Evolutionary conservation across 179 eudicot genomes (phyloP), one percentile per base, ranked within the genome.

Genomic region (Kewa caespitosa): DNA sequence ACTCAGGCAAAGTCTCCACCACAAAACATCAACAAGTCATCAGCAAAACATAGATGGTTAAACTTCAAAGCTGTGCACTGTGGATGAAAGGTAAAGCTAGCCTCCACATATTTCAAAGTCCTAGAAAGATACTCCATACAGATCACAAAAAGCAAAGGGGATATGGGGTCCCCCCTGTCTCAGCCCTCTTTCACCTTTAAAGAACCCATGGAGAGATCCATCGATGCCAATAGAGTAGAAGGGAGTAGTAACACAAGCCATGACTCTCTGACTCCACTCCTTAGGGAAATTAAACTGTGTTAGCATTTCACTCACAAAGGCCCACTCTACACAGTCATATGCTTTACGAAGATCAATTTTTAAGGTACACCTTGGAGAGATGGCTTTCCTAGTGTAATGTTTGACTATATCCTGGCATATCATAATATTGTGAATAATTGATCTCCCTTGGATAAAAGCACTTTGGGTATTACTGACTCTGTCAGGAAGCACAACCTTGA

Each of bases 341-440:
- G 73, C 59, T 7, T 69, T 69, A 6, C 38, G 30, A 30, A 69
- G 31, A 27, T 69, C 73, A 13, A 69, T 50, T 31, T 69, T 69
- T 1, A 43, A 17, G 11, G 36, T n/a, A n/a, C 62, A 57, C 32
- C 32, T 57, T 4, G 62, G 14, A 23, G 28, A n/a, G 30, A 13
- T 28, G 0, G 8, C 0, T n/a, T 57, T 57, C 62, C 62, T 57
- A 23, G 7, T 57, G 14, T n/a, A 57, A 8, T 57, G 62, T 9
- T 28, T 57, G 6, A 57, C 62, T 23, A 57, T 28, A n/a, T 57
- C 62, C 25, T 57, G 62, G 62, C 30, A 23, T 0, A 9, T n/a
- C 8, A 57, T 0, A 20, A 57, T n/a, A 28, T n/a, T 57, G 8
- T 57, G 62, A 7, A 57, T 8, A n/a, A 57, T 57, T 4, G 7